phyloP scores from a whole-genome alignment of 225 moss, liverwort and hornwort species.

The Neckera pumila region DNA sequence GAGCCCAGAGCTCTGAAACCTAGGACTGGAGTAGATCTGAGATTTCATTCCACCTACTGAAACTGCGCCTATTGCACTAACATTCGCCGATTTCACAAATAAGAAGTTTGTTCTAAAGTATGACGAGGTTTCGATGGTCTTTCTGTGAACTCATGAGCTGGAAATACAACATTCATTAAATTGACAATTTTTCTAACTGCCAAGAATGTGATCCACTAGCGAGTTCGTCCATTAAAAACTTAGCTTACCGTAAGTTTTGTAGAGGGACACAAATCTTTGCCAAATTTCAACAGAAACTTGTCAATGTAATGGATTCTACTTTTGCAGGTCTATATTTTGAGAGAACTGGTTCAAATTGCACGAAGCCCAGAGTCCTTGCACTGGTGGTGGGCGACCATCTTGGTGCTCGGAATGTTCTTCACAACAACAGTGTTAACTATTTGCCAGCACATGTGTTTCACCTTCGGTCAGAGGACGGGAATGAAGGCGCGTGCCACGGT shows the following conservation, averaged over 20 bases:
- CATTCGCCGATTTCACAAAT: not conserved
- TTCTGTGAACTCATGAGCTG: not conserved
- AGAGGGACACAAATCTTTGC: not conserved
- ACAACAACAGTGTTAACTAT: conserved; percentile 35
- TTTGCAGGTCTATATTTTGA: conserved; percentile 47
- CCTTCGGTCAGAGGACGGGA: conserved; percentile 43
- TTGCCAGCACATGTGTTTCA: conserved; percentile 34
- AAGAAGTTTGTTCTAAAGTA: not conserved
- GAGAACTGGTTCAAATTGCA: conserved; percentile 32
- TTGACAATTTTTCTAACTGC: not conserved
- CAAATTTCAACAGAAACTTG: not conserved
- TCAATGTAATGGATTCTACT: not conserved
- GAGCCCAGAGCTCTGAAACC: not conserved
- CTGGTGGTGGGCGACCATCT: conserved; percentile 60
- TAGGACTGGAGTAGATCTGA: not conserved
- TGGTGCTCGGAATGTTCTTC: conserved; percentile 48
- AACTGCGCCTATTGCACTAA: not conserved
- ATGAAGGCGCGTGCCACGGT: conserved; percentile 46
- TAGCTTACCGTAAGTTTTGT: not conserved
- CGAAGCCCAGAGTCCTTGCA: conserved; percentile 10
- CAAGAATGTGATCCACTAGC: not conserved
- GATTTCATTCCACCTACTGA: not conserved
- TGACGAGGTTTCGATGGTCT: not conserved
- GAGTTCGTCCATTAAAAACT: not conserved
- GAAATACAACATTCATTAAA: not conserved